A percentile compares a stretch with the other conserved stretches of the same genome.
Evolutionary conservation across 495 filamentous ascomycete species (phyloP).

Genomic region (Penicillium atrosanguineum): DNA sequence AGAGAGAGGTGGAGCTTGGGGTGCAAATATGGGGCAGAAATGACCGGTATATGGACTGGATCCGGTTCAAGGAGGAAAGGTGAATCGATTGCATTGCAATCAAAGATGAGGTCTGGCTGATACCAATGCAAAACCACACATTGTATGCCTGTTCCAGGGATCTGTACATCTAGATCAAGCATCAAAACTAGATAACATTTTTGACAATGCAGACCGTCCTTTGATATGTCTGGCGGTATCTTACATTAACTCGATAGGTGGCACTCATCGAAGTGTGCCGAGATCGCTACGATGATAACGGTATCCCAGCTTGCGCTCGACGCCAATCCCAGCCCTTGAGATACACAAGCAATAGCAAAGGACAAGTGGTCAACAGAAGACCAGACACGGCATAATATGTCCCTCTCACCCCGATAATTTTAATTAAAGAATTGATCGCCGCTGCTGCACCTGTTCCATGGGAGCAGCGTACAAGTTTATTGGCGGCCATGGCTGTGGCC

Average conservation of each 20-base stretch:
- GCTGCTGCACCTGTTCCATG: conserved; percentile 63
- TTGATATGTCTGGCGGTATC: neutral
- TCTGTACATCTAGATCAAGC: conserved; percentile 37
- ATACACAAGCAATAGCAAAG: conserved; percentile 23
- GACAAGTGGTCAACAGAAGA: conserved; percentile 8
- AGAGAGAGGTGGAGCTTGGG: conserved; percentile 30
- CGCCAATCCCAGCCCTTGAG: conserved; percentile 11
- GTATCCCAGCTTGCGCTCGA: neutral
- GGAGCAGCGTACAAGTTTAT: conserved; percentile 66
- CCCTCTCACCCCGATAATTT: conserved; percentile 10
- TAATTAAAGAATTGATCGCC: conserved; percentile 57
- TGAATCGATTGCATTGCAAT: conserved; percentile 1
- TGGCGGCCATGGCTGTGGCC: conserved; percentile 63
- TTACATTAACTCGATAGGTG: neutral
- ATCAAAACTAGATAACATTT: conserved; percentile 28
- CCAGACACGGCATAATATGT: conserved; percentile 21
- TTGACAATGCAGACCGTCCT: conserved; percentile 6
- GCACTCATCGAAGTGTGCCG: neutral
- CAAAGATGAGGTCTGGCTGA: conserved; percentile 23
- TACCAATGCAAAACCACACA: conserved; percentile 42
- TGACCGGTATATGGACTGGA: neutral
- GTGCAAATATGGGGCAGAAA: conserved; percentile 29
- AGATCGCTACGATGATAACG: neutral
- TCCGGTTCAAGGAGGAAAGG: neutral
- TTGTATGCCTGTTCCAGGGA: conserved; percentile 16